Base-by-base conservation (phyloP, 2,329 filamentous ascomycete species). In the Fonsecaea monophora region DNA sequence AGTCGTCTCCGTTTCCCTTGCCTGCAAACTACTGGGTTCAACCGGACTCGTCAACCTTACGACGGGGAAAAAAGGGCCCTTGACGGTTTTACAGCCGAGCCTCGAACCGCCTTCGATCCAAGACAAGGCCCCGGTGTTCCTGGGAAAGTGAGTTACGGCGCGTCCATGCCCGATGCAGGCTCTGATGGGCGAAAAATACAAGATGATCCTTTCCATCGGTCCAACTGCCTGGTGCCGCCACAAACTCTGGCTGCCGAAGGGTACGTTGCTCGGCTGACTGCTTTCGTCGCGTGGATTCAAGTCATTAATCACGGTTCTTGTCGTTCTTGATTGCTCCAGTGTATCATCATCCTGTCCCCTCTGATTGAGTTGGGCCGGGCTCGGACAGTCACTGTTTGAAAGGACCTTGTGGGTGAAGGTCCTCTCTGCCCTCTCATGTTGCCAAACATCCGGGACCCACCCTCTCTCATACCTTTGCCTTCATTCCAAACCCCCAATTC, bases 101-200 rank as follows among this genome's bases (percentile, higher is more conserved):
- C 69, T 71, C 69, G 64, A 72, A 70, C 67, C 60, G 68, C 68
- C 62, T 71, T 67, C 61, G 61, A 62, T 71, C 68, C 70, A 72
- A 70, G 70, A 72, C 68, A 72, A 68, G 66, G 60, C 68, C 67
- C 34, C 66, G 40, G 65, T 62, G 61, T 58, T 58, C 62, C 42
- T 66, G 53, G 12, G 21, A 38, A 45, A 38, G 57, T 48, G 42
- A 60, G 57, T 50, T 37, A 60, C 42, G 40, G 42, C 57, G 57
- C 61, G 67, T 62, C 25, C 66, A 54, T 53, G 35, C 59, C 48
- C 53, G 59, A 38, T 61, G 59, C 59, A 38, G 59, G 37, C 59
- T 37, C 18, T 61, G 59, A 61, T 66, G 61, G 60, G 61, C 68
- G 67, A 64, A 56, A 68, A 56, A 68, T 62, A 68, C 67, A 62